phyloP scores from a whole-genome alignment of 768 basidiomycete species.

The Hysterangium stoloniferum region DNA sequence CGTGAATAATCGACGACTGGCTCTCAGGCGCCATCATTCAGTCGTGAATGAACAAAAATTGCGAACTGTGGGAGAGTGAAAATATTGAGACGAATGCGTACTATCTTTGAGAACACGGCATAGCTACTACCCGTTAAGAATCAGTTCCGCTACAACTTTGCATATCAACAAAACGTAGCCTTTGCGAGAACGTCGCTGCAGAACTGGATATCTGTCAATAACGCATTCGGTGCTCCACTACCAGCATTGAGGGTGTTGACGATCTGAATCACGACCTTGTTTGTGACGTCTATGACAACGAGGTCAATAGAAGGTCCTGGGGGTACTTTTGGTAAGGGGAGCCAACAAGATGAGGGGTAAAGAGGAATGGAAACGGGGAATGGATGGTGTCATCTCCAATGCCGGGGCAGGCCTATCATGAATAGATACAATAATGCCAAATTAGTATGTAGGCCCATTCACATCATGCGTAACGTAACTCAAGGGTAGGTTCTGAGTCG shows the following conservation, averaged over 20 bases:
- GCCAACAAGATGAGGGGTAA: conserved; percentile 48
- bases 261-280: conserved; percentile 38
- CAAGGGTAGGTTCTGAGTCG: conserved; percentile 46
- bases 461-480: conserved; percentile 74
- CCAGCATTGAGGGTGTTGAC: conserved; percentile 48
- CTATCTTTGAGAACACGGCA: too few relatives aligned
- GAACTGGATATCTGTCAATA: conserved; percentile 38
- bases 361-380: conserved; percentile 47
- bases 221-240: conserved; percentile 37
- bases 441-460: conserved; percentile 20
- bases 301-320: conserved; percentile 55
- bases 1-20: too few relatives aligned
- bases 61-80: too few relatives aligned
- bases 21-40: too few relatives aligned
- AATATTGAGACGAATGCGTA: too few relatives aligned
- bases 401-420: conserved; percentile 54
- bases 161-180: conserved; percentile 49
- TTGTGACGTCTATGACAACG: conserved; percentile 70
- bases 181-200: conserved; percentile 49
- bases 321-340: conserved; percentile 46
- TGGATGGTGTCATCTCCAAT: conserved; percentile 70
- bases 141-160: conserved; percentile 29
- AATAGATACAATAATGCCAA: not conserved
- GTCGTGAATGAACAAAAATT: too few relatives aligned
- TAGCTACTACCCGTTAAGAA: too few relatives aligned